These are phyloP conservation scores for Microdochium nivale DNA, from an alignment of 2,329 filamentous ascomycete species.

Conservation along the genomic window DNA sequence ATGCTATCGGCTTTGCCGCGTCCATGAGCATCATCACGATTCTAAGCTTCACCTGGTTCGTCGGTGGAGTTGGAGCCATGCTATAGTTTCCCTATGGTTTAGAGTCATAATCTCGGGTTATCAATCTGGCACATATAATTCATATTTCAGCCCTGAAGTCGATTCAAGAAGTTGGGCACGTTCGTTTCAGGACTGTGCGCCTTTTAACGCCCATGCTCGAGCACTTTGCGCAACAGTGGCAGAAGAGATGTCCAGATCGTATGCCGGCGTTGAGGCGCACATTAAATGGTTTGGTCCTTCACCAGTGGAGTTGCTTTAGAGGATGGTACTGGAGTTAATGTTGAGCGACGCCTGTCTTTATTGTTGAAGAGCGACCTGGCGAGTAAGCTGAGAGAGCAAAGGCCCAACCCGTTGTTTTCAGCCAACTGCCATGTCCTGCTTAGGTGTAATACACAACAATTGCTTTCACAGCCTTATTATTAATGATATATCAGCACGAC, in stretches of 20 bases:
- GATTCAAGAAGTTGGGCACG: not conserved
- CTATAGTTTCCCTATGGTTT: slow-evolving; percentile 6
- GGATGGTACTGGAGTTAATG: too few relatives aligned
- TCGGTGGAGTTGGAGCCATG: slow-evolving; percentile 37
- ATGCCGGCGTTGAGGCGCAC: not conserved
- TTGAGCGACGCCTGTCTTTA: too few relatives aligned
- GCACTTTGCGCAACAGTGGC: not conserved
- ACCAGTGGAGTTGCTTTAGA: not conserved
- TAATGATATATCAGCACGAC: not conserved
- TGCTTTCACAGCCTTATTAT: not conserved
- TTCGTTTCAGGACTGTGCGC: not conserved
- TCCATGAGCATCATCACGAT: slow-evolving; percentile 48
- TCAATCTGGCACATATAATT: slow-evolving; percentile 2
- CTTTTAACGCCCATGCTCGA: not conserved
- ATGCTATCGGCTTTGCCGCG: slow-evolving; percentile 40
- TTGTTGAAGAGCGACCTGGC: too few relatives aligned
- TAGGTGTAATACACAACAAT: not conserved
- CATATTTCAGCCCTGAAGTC: not conserved
- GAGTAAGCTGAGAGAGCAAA: too few relatives aligned
- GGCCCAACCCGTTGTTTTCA: too few relatives aligned
- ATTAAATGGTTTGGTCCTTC: not conserved
- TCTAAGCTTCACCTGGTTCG: slow-evolving; percentile 56
- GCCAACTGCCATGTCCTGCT: not conserved
- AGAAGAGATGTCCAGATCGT: not conserved
- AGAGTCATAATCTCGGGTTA: not conserved